phyloP scores from a whole-genome alignment of 495 filamentous ascomycete genomes.

The Chaetomium cochliodes region DNA sequence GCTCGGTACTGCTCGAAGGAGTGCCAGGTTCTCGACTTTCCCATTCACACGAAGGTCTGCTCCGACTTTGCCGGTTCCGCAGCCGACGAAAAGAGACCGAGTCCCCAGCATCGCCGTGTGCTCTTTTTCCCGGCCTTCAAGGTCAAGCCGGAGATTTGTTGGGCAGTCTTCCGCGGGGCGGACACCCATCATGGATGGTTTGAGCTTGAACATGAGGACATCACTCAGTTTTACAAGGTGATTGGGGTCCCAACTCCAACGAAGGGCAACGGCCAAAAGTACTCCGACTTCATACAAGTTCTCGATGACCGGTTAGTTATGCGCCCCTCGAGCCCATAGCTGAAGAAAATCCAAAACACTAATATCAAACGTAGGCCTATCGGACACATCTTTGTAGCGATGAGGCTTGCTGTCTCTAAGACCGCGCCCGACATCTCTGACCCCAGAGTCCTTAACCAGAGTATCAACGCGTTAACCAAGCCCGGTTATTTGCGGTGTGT shows the following conservation, averaged over 20 bases:
- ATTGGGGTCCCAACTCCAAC: neutral
- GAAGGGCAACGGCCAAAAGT: neutral
- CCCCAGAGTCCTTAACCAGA: constrained; percentile 7
- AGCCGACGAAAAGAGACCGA: constrained; percentile 5
- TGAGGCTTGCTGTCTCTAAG: neutral
- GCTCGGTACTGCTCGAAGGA: constrained; percentile 17
- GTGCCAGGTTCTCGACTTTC: constrained; percentile 16
- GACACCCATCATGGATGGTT: neutral
- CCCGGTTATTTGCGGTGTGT: constrained; percentile 18
- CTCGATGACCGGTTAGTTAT: constrained; percentile 6
- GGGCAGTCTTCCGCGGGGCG: neutral
- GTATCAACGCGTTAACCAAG: constrained; percentile 9
- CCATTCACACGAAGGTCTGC: constrained; percentile 23
- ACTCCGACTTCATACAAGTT: neutral
- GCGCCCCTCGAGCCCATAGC: neutral
- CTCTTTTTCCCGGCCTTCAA: constrained; percentile 13
- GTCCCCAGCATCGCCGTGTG: constrained; percentile 10
- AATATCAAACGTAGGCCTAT: neutral
- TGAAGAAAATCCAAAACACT: neutral
- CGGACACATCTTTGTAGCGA: neutral
- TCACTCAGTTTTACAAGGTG: neutral
- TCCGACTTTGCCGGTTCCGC: constrained; percentile 4
- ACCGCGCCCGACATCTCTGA: neutral
- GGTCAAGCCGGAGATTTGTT: constrained; percentile 9
- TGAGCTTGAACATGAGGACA: constrained; percentile 7